Evolutionary conservation across 116 monocot species (phyloP).

Genomic region (Cymodocea nodosa): DNA sequence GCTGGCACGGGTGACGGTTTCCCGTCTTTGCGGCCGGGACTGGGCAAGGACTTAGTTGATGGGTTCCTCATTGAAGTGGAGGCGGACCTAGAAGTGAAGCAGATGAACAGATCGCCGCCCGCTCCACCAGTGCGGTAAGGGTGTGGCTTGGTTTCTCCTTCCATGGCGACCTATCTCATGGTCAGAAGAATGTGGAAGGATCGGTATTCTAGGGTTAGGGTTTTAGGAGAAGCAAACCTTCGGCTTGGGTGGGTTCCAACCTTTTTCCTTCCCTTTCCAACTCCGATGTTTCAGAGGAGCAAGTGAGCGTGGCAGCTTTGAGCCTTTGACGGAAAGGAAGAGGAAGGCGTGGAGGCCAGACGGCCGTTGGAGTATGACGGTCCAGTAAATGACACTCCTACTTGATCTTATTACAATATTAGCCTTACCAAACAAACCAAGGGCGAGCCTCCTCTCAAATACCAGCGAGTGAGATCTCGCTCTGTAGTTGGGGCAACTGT

Average conservation of each 20-base stretch:
- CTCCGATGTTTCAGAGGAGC: neutral
- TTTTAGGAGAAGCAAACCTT: neutral
- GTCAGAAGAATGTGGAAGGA: neutral
- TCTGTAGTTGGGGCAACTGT: neutral
- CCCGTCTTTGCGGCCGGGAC: conserved; percentile 30
- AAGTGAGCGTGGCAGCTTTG: neutral
- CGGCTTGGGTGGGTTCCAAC: no score
- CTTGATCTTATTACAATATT: neutral
- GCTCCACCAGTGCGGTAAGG: neutral
- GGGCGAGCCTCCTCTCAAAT: neutral
- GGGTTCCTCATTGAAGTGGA: conserved; percentile 34
- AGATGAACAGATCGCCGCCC: conserved; percentile 8
- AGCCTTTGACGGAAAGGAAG: neutral
- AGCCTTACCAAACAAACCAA: no score
- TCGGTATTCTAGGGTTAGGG: neutral
- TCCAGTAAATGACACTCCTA: neutral
- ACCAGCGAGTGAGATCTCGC: neutral
- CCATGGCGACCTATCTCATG: neutral
- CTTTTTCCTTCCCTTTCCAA: neutral
- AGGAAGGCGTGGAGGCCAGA: neutral
- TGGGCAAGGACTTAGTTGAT: conserved; percentile 47
- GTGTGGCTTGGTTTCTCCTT: neutral
- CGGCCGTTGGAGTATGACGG: neutral
- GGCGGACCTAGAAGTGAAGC: conserved; percentile 15
- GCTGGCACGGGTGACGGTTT: conserved; percentile 12